These are phyloP conservation scores for Oldenlandia corymbosa DNA, from an alignment of 257 asterid genomes.

Conservation along the genomic window DNA sequence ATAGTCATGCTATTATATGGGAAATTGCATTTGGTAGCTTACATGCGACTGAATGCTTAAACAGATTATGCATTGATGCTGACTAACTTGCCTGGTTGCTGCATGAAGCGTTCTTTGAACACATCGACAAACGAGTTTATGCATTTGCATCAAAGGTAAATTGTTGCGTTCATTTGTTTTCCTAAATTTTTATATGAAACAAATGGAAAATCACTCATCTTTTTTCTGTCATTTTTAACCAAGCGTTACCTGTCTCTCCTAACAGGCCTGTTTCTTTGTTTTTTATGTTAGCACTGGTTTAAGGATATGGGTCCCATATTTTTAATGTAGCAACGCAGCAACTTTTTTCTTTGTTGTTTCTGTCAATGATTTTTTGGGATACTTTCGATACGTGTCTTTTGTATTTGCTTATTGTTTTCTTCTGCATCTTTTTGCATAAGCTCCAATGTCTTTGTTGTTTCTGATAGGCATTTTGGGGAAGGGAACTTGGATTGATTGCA, in stretches of 20 bases:
- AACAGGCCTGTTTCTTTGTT: not conserved
- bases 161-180: not conserved
- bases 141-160: conserved; percentile 4
- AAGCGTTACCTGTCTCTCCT: not conserved
- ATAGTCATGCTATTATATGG: conserved; percentile 1
- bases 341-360: not conserved
- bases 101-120: not conserved
- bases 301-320: not conserved
- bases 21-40: not conserved
- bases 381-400: not conserved
- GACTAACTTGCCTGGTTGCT: conserved; percentile 4
- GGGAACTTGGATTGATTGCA: not conserved
- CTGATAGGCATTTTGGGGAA: not conserved
- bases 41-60: not conserved
- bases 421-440: not conserved
- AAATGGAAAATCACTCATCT: not conserved
- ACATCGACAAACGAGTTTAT: not conserved
- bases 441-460: not conserved
- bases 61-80: conserved; percentile 5
- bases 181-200: not conserved
- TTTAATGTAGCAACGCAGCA: not conserved
- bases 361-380: not conserved
- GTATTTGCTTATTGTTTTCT: not conserved
- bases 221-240: not conserved
- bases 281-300: not conserved